These are phyloP conservation scores for Blechomonas ayalai DNA, from an alignment of 208 protist species.

Conservation along the genomic window DNA sequence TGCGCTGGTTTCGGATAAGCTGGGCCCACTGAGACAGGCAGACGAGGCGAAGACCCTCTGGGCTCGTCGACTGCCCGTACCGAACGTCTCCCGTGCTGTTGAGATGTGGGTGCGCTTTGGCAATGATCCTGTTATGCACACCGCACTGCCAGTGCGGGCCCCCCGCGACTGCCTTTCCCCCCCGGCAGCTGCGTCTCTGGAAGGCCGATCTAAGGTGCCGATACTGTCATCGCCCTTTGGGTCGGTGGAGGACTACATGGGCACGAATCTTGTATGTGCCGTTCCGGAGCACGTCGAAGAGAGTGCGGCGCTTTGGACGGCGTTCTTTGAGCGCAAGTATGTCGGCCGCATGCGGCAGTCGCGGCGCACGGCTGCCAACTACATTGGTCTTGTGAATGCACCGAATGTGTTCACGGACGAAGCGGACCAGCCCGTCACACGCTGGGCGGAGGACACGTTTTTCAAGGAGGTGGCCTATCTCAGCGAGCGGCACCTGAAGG, in stretches of 20 bases:
- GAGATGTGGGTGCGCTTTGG: constrained; percentile 78
- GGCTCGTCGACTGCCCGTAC: constrained; percentile 27
- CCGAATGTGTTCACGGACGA: constrained; percentile 50
- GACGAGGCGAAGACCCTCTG: constrained; percentile 70
- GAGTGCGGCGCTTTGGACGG: constrained; percentile 57
- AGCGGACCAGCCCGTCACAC: constrained; percentile 72
- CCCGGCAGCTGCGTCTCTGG: background rate
- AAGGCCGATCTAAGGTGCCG: too few species aligned
- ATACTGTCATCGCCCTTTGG: constrained; percentile 74
- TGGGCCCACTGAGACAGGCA: constrained; percentile 22
- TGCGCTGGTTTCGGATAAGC: constrained; percentile 27
- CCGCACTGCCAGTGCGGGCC: constrained; percentile 10
- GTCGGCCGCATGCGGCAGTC: constrained; percentile 38
- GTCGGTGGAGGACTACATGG: constrained; percentile 82
- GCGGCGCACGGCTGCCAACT: constrained; percentile 49
- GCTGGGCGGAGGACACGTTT: constrained; percentile 67
- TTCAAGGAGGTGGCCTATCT: constrained; percentile 71
- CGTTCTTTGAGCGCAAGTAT: constrained; percentile 44
- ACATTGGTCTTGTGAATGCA: constrained; percentile 34
- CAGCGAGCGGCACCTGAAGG: constrained; percentile 57
- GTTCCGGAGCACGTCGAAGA: constrained; percentile 33
- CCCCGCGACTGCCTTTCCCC: background rate
- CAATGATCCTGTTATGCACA: constrained; percentile 83
- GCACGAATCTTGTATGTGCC: constrained; percentile 66
- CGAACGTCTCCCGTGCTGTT: constrained; percentile 25